Evolutionary conservation across 805 yeast genomes (phyloP), one percentile per base, ranked within the genome.

Genomic region (Lipomyces yamanashiensis): DNA sequence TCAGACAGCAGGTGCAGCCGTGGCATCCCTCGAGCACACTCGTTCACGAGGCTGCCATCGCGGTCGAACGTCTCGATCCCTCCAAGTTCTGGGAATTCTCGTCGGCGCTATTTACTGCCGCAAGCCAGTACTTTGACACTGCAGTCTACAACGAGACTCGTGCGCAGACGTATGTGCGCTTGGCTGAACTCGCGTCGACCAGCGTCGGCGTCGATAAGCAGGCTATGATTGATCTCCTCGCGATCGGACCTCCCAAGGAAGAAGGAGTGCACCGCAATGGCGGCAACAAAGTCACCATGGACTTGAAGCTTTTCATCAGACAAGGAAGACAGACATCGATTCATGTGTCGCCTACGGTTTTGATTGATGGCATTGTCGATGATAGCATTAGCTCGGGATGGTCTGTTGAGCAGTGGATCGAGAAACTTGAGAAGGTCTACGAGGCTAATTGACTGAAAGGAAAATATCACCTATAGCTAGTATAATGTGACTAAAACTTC

Each of bases 301-400:
- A 90, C 71, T 70, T 89, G 66, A 91, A 90, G 76, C 87, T 87
- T 71, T 90, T 89, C 72, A 82, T 92, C 19, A 82, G 86, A 73
- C 85, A 84, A 72, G 86, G 85, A 58, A 82, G 97, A 73, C 90
- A 89, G 63, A 83, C 86, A 48, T 91, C 93, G 50, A 84, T 88
- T 44, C 96, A 91, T 73, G 87, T 88, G n/a, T 89, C 95, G 2
- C 97, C 97, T 21, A 87, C 95, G 4, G 88, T 89, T 13, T 74
- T 82, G 21, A 77, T 90, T 45, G 83, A 90, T 73, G 96, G 96
- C 0, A 83, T 88, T 55, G 79, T 80, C 23, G 83, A 82, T 67
- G 78, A 79, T 41, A 70, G 79, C 7, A 81, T 90, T 71, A 88
- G 87, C 70, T 85, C 91, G 49, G 84, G 91, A 8, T 83, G 86